Percentiles rank a stretch among this genome's conserved stretches.
These are phyloP conservation scores for Termitomyces sp. DNA, from an alignment of 768 basidiomycete genomes.

Conservation along the genomic window DNA sequence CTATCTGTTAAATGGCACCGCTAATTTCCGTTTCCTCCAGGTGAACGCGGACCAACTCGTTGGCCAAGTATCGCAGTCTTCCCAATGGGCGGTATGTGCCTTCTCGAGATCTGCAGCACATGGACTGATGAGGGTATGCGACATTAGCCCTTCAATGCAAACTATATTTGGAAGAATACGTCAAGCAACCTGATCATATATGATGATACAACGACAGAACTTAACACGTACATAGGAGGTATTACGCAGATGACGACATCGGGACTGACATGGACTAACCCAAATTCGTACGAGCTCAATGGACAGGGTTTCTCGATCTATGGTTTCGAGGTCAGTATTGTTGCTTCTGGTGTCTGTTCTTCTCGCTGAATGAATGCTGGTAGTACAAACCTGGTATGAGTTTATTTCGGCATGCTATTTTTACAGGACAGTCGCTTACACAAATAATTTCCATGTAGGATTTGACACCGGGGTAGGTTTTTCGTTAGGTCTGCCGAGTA, in stretches of 20 bases:
- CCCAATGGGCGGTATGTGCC: constrained; percentile 74
- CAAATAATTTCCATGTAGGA: constrained; percentile 32
- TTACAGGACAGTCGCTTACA: not conserved
- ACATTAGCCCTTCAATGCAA: constrained; percentile 68
- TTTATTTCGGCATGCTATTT: not conserved
- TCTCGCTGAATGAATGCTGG: not conserved
- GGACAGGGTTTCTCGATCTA: constrained; percentile 68
- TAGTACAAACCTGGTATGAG: constrained; percentile 43
- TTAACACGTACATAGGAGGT: constrained; percentile 70
- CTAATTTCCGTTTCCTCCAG: constrained; percentile 28
- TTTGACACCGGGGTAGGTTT: constrained; percentile 60
- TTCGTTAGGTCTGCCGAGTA: not conserved
- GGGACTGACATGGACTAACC: constrained; percentile 64
- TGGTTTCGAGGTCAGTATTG: constrained; percentile 64
- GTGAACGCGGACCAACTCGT: constrained; percentile 43
- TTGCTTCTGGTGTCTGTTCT: not conserved
- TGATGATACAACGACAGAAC: constrained; percentile 50
- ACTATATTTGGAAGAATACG: constrained; percentile 67
- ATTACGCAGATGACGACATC: constrained; percentile 79
- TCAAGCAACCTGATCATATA: constrained; percentile 56
- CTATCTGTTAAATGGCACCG: not conserved
- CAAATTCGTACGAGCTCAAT: constrained; percentile 62
- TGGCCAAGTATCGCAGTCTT: constrained; percentile 78
- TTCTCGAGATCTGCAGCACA: not conserved
- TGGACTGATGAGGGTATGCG: constrained; percentile 3